phyloP scores from a whole-genome alignment of 1,139 yeast genomes.

The Debaryomycetaceae sp. region DNA sequence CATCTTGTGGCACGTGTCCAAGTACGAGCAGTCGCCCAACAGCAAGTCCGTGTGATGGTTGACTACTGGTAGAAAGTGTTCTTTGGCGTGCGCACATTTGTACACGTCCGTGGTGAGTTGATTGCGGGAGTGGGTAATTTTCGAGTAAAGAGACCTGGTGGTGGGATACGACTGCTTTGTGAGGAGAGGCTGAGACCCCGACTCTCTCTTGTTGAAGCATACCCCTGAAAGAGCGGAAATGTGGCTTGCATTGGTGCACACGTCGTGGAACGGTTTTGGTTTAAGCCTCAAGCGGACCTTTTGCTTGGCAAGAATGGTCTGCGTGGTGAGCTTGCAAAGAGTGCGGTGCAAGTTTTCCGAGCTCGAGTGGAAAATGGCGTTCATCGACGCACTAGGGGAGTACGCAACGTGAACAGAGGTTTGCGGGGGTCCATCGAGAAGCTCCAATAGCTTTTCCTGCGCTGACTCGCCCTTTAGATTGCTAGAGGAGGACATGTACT shows the following conservation, averaged over 20 bases:
- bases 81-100: conserved; percentile 36
- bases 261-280: conserved; percentile 35
- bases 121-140: conserved; percentile 5
- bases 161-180: conserved; percentile 5
- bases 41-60: conserved; percentile 45
- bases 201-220: conserved; percentile 12
- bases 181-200: conserved; percentile 5
- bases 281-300: conserved; percentile 26
- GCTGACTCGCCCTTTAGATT: no score
- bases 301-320: conserved; percentile 27
- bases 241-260: conserved; percentile 42
- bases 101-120: conserved; percentile 15
- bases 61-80: conserved; percentile 55
- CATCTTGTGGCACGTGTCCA: conserved; percentile 87
- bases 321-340: conserved; percentile 18
- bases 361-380: conserved; percentile 2
- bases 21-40: conserved; percentile 88
- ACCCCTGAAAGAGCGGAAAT: conserved; percentile 20
- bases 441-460: conserved; percentile 1
- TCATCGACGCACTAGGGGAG: neutral
- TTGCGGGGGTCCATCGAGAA: conserved; percentile 11
- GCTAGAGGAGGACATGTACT: no score
- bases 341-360: conserved; percentile 6
- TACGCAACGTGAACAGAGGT: conserved; percentile 4
- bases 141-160: conserved; percentile 5